Conservation (phyloP, 208 protist genomes). For the Acanthamoeba quina region DNA sequence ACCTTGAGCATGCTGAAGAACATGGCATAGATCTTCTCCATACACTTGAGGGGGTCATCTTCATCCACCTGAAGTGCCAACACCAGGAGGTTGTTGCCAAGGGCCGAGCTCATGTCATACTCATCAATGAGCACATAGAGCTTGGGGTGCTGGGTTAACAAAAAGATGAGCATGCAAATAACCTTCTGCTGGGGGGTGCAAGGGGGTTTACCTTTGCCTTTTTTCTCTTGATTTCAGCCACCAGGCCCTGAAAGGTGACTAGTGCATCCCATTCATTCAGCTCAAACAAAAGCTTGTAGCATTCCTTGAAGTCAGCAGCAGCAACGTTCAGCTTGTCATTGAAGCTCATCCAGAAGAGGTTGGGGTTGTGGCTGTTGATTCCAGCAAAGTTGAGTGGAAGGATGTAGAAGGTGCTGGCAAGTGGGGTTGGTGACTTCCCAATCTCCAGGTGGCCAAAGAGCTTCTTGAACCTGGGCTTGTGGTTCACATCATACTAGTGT, state of each 20-base stretch:
- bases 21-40: background rate
- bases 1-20: slow-evolving; percentile 33
- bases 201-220: slow-evolving; percentile 14
- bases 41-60: background rate
- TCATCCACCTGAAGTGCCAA: background rate
- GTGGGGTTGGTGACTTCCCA: slow-evolving; percentile 28
- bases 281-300: slow-evolving; percentile 38
- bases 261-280: background rate
- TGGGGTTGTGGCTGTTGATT: background rate
- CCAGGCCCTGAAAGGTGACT: background rate
- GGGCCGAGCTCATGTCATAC: slow-evolving; percentile 26
- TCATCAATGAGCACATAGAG: slow-evolving; percentile 61
- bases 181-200: background rate
- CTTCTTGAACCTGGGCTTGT: background rate
- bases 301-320: background rate
- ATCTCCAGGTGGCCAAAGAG: slow-evolving; percentile 57
- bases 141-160: background rate
- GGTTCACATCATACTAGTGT: background rate
- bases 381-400: slow-evolving; percentile 47
- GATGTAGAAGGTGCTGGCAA: slow-evolving; percentile 66
- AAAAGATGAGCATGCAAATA: background rate
- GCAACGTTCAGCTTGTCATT: background rate
- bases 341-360: background rate
- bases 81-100: background rate
- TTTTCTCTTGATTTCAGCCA: background rate